Evolutionary conservation across 139 green algal species (phyloP).

Genomic region (Edaphochlamys debaryana): DNA sequence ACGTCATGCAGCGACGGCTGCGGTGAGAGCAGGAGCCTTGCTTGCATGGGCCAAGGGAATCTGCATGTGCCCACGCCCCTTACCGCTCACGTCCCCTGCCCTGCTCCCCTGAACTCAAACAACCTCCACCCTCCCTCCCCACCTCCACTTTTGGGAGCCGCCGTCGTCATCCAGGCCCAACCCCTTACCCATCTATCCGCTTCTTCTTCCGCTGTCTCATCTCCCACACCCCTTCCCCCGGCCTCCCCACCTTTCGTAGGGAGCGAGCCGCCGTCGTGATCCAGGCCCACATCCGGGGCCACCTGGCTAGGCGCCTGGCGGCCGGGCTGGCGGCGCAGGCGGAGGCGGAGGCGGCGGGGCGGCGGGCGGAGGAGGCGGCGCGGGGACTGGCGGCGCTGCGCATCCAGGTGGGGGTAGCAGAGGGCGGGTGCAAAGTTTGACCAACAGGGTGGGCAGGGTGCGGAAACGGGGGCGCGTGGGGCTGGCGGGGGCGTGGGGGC

Average conservation of each 20-base stretch:
- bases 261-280: slow-evolving; percentile 25
- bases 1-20: slow-evolving; percentile 17
- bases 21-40: background rate
- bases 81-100: background rate
- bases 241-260: background rate
- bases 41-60: no score
- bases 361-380: background rate
- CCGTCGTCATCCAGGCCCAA: slow-evolving; percentile 22
- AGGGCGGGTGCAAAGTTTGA: no score
- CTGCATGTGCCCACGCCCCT: background rate
- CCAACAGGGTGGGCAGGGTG: no score
- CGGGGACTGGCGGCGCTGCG: no score
- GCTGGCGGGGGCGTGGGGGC: no score
- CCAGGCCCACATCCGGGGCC: slow-evolving; percentile 20
- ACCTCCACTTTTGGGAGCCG: background rate
- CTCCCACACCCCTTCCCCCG: no score
- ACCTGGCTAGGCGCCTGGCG: slow-evolving; percentile 17
- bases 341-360: background rate
- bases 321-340: background rate
- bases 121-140: background rate
- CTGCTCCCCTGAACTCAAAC: no score
- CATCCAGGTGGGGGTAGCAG: no score
- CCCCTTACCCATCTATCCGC: no score
- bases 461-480: no score
- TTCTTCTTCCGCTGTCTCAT: no score